Evolutionary conservation across 768 basidiomycete species (phyloP).

Genomic region (Leccinum broughii): DNA sequence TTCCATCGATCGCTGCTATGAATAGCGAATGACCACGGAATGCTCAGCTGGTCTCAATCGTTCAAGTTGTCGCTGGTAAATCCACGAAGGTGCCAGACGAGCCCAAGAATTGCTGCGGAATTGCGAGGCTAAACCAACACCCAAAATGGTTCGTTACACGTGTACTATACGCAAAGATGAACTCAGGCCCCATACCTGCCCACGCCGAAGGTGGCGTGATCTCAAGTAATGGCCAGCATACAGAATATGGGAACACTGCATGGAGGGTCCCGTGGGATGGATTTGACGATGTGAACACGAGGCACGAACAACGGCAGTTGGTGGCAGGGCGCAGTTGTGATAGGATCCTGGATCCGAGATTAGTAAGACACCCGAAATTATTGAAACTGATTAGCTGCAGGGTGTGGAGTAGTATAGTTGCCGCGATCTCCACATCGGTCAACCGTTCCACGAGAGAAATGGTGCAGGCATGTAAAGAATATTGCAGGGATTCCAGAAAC

Average conservation of each 20-base stretch:
- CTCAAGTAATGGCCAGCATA: constrained; percentile 6
- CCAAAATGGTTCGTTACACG: constrained; percentile 20
- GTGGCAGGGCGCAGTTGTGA: constrained; percentile 10
- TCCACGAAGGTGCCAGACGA: not conserved
- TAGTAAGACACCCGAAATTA: not conserved
- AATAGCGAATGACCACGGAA: constrained; percentile 9
- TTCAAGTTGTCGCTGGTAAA: not conserved
- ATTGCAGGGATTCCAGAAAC: not conserved
- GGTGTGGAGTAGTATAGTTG: not conserved
- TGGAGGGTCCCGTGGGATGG: constrained; percentile 18
- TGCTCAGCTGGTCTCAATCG: not conserved
- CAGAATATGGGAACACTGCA: constrained; percentile 12
- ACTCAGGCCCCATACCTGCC: constrained; percentile 20
- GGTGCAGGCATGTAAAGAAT: not conserved
- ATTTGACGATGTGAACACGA: constrained; percentile 30
- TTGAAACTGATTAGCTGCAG: not conserved
- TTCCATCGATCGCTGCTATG: constrained; percentile 11
- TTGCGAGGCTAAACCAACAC: constrained; percentile 13
- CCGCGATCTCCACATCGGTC: constrained; percentile 2
- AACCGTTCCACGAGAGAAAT: not conserved
- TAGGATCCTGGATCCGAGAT: constrained; percentile 19
- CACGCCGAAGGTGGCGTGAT: constrained; percentile 15
- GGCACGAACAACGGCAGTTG: constrained; percentile 19
- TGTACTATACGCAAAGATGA: constrained; percentile 18
- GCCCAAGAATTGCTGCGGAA: constrained; percentile 3